Evolutionary conservation across 2,329 filamentous ascomycete genomes (phyloP).

Genomic region (Venturiaceae sp.): DNA sequence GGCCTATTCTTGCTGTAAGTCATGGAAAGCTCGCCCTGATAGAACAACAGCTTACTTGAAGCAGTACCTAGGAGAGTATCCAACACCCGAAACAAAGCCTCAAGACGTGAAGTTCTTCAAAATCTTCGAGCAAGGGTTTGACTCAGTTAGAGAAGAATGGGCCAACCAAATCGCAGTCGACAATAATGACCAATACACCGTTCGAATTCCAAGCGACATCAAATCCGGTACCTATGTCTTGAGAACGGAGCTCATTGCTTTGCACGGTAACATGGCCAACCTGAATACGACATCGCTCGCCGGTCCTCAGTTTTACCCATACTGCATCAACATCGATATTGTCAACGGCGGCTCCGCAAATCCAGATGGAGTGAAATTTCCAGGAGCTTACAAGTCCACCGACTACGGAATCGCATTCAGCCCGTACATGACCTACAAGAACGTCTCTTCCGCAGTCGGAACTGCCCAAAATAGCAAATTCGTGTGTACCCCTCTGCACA

Average conservation of each 20-base stretch:
- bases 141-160: constrained; percentile 19
- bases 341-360: constrained; percentile 18
- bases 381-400: constrained; percentile 27
- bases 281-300: constrained; percentile 19
- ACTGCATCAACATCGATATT: constrained; percentile 32
- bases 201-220: constrained; percentile 28
- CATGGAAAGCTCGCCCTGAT: too few species aligned
- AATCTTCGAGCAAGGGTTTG: neutral
- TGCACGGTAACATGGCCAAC: constrained; percentile 24
- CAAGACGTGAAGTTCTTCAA: neutral
- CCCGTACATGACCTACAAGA: too few species aligned
- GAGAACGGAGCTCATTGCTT: constrained; percentile 33
- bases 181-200: constrained; percentile 31
- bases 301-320: constrained; percentile 35
- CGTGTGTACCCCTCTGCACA: too few species aligned
- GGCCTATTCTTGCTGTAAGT: too few species aligned
- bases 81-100: neutral
- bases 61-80: neutral
- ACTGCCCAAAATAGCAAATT: too few species aligned
- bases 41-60: too few species aligned
- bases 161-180: constrained; percentile 23
- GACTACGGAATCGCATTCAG: constrained; percentile 32
- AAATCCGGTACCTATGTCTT: constrained; percentile 32
- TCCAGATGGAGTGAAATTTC: constrained; percentile 35
- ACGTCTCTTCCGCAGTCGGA: too few species aligned